Evolutionary conservation across 805 yeast genomes (phyloP).

Genomic region (Scheffersomyces amazonensis): DNA sequence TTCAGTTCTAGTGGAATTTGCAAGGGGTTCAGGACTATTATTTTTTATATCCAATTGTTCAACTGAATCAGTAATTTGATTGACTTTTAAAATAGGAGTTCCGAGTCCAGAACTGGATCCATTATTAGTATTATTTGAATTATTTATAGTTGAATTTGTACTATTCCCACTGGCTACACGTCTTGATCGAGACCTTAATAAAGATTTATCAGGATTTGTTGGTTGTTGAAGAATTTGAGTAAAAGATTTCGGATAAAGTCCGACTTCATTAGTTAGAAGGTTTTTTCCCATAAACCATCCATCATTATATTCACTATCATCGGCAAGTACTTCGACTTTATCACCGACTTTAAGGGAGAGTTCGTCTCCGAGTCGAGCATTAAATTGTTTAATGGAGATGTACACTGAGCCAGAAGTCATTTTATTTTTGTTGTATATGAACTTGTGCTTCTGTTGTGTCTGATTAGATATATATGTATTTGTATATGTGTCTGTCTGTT

Average conservation of each 20-base stretch:
- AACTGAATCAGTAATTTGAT: constrained; percentile 3
- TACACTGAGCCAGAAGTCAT: constrained; percentile 27
- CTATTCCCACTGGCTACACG: constrained; percentile 20
- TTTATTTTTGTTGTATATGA: no score
- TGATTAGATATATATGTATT: no score
- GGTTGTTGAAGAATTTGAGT: constrained; percentile 49
- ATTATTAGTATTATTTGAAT: not conserved
- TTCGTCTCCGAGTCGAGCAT: constrained; percentile 88
- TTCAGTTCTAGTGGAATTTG: constrained; percentile 11
- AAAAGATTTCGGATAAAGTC: constrained; percentile 87
- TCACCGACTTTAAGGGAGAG: constrained; percentile 79
- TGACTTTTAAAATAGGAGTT: constrained; percentile 1
- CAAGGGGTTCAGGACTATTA: not conserved
- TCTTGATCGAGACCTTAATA: constrained; percentile 54
- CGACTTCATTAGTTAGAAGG: constrained; percentile 67
- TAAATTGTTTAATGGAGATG: constrained; percentile 79
- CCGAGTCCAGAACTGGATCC: not conserved
- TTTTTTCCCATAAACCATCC: constrained; percentile 97
- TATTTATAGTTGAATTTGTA: not conserved
- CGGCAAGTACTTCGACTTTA: constrained; percentile 82
- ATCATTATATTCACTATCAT: constrained; percentile 89
- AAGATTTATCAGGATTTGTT: constrained; percentile 12
- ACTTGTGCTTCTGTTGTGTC: no score
- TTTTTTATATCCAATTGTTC: constrained; percentile 1
- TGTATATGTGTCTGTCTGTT: no score